Evolutionary conservation across 176 grass and related monocot species (phyloP).

Genomic region (Oryza glaberrima): DNA sequence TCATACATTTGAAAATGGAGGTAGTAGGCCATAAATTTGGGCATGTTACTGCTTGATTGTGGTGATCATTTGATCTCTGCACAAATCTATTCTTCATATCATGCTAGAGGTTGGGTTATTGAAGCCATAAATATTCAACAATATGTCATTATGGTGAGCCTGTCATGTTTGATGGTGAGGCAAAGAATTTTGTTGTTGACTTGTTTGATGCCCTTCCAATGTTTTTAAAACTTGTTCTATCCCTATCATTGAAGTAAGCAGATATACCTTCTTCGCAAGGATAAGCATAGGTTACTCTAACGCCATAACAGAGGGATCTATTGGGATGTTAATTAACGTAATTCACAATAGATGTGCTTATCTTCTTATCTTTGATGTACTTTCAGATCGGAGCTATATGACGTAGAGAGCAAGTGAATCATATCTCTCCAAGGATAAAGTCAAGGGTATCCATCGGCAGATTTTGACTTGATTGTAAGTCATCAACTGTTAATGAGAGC

Average conservation of each 20-base stretch:
- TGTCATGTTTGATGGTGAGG: neutral
- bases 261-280: neutral
- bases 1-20: too few relatives aligned
- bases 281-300: neutral
- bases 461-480: constrained; percentile 19
- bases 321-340: constrained; percentile 6
- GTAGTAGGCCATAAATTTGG: neutral
- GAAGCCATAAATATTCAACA: neutral
- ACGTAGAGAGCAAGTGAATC: constrained; percentile 60
- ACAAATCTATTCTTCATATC: neutral
- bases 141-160: neutral
- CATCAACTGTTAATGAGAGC: neutral
- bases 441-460: neutral
- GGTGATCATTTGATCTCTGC: neutral
- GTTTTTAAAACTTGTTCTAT: constrained; percentile 8
- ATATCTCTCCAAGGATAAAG: neutral
- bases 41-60: neutral
- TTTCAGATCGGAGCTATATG: constrained; percentile 67
- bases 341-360: constrained; percentile 19
- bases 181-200: neutral
- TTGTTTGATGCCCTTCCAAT: constrained; percentile 8
- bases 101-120: constrained; percentile 1
- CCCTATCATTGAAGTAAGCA: neutral
- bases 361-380: constrained; percentile 5
- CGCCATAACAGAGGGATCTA: neutral